phyloP scores from a whole-genome alignment of 2,329 filamentous ascomycete species.

The Colletotrichum tanaceti region DNA sequence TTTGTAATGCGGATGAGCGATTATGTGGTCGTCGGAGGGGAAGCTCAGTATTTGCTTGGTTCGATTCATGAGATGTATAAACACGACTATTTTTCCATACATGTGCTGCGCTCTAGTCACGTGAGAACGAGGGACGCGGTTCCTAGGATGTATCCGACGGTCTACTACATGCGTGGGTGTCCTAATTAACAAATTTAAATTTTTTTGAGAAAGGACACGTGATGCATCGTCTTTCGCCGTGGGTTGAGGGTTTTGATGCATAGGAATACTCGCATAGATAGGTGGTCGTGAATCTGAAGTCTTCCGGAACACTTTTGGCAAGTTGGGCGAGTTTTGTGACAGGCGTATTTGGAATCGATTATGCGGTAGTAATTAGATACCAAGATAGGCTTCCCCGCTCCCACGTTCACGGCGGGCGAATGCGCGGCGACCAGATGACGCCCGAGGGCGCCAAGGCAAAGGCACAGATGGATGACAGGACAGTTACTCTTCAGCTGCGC shows the following conservation, averaged over 20 bases:
- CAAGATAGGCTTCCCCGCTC: slow-evolving; percentile 5
- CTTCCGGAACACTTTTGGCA: too few species aligned
- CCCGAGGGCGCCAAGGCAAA: slow-evolving; percentile 17
- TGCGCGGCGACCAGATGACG: background rate
- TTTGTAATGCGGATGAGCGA: slow-evolving; percentile 13
- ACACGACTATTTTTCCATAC: slow-evolving; percentile 4
- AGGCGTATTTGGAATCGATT: background rate
- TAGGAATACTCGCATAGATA: background rate
- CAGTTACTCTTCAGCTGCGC: background rate
- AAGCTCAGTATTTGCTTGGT: background rate
- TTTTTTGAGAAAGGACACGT: background rate
- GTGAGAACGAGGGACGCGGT: background rate
- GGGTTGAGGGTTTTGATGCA: background rate
- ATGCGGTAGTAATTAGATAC: background rate
- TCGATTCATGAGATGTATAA: slow-evolving; percentile 9
- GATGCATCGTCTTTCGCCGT: background rate
- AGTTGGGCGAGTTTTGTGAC: background rate
- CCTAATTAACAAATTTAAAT: background rate
- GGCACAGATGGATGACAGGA: slow-evolving; percentile 15
- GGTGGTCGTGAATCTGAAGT: background rate
- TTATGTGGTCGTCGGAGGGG: slow-evolving; percentile 3
- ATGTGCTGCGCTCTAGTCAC: slow-evolving; percentile 12
- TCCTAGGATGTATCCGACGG: background rate
- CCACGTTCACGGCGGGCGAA: background rate
- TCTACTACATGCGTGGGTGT: background rate